Conservation (phyloP, 2,329 filamentous ascomycete genomes). For the Cytospora mali region DNA sequence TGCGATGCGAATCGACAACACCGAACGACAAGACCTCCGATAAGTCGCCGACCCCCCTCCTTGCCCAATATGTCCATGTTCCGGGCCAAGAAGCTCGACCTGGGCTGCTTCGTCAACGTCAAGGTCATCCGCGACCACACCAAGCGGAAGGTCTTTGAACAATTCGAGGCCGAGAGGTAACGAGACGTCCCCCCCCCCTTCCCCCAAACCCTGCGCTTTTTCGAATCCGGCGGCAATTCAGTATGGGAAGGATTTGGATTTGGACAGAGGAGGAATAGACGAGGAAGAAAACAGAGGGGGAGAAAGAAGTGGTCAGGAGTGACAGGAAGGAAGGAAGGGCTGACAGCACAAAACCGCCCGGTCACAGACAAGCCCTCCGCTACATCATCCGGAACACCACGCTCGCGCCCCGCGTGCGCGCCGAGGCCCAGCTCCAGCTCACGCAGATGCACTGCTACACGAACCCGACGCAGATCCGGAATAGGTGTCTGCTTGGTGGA, state of each 20-base stretch:
- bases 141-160: slow-evolving; percentile 89
- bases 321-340: background rate
- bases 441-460: slow-evolving; percentile 97
- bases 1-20: slow-evolving; percentile 3
- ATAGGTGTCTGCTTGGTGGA: slow-evolving; percentile 90
- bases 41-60: background rate
- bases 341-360: background rate
- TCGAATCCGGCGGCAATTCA: background rate
- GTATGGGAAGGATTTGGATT: background rate
- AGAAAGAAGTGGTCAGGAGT: too few relatives aligned
- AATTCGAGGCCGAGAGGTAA: slow-evolving; percentile 85
- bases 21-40: slow-evolving; percentile 1
- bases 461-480: slow-evolving; percentile 88
- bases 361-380: slow-evolving; percentile 78
- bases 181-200: background rate
- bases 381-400: slow-evolving; percentile 94
- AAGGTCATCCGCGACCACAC: slow-evolving; percentile 91
- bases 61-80: slow-evolving; percentile 76
- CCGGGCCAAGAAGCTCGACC: slow-evolving; percentile 84
- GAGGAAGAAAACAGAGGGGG: too few relatives aligned
- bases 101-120: slow-evolving; percentile 85
- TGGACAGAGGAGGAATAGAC: too few relatives aligned
- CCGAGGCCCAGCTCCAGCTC: slow-evolving; percentile 90
- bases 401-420: slow-evolving; percentile 78
- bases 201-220: background rate